Conservation (phyloP, 768 basidiomycete genomes). For the Lentinus tigrinus region DNA sequence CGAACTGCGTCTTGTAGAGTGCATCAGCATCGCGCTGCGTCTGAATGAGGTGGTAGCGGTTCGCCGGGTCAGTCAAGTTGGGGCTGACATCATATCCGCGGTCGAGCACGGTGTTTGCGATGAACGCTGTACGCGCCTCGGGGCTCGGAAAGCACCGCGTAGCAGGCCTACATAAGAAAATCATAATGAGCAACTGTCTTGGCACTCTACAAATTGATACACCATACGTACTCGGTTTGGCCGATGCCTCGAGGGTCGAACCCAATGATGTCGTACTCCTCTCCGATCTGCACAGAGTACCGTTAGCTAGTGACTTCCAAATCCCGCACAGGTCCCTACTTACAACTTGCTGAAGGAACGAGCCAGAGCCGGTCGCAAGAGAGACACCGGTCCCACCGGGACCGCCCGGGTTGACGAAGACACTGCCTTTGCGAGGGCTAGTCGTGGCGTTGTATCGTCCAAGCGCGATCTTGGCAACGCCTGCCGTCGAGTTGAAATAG, state of each 20-base stretch:
- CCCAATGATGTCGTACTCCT: slow-evolving; percentile 28
- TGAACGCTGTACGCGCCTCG: slow-evolving; percentile 24
- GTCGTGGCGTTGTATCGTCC: slow-evolving; percentile 29
- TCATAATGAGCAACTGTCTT: too few relatives aligned
- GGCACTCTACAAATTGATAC: neutral
- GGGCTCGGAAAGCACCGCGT: slow-evolving; percentile 27
- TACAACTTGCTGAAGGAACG: slow-evolving; percentile 16
- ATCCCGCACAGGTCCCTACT: neutral
- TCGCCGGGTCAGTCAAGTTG: slow-evolving; percentile 21
- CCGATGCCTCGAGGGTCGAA: slow-evolving; percentile 36
- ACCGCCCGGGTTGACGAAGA: slow-evolving; percentile 34
- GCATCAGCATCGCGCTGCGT: slow-evolving; percentile 25
- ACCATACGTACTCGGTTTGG: slow-evolving; percentile 24
- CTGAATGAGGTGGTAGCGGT: slow-evolving; percentile 20
- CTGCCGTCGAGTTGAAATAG: slow-evolving; percentile 29
- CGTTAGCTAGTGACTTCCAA: neutral
- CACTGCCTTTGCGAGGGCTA: slow-evolving; percentile 25
- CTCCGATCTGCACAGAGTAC: slow-evolving; percentile 17
- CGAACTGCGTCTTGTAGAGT: slow-evolving; percentile 23
- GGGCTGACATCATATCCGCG: slow-evolving; percentile 25
- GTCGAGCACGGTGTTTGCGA: slow-evolving; percentile 26
- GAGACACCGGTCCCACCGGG: slow-evolving; percentile 26
- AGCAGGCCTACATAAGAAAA: slow-evolving; percentile 19
- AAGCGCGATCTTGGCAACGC: slow-evolving; percentile 30
- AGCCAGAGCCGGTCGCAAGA: slow-evolving; percentile 9